Percentiles rank a stretch among this genome's conserved stretches.
Evolutionary conservation across 768 basidiomycete species (phyloP).

Genomic region (Tremella mesenterica): DNA sequence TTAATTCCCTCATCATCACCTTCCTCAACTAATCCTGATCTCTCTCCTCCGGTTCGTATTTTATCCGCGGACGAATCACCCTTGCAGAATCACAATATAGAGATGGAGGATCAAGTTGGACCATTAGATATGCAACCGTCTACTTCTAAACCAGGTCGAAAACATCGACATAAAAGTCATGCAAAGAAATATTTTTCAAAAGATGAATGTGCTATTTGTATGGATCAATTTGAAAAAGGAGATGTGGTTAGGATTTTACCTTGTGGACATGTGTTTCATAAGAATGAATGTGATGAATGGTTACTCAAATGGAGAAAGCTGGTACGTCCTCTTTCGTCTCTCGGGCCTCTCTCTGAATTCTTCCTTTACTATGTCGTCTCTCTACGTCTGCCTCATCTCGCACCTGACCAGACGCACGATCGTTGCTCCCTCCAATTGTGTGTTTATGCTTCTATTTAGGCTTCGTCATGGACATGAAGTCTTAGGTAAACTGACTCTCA

Average conservation of each 20-base stretch:
- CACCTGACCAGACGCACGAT: too few relatives aligned
- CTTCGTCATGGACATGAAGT: neutral
- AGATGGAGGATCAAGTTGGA: neutral
- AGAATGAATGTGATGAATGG: conserved; percentile 85
- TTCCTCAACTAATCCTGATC: neutral
- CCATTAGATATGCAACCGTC: neutral
- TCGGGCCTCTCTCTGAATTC: too few relatives aligned
- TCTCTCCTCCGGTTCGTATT: conserved; percentile 23
- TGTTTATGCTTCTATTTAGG: neutral
- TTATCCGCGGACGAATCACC: conserved; percentile 14
- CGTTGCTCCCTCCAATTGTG: too few relatives aligned
- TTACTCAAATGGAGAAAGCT: conserved; percentile 84
- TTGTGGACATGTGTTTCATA: conserved; percentile 91
- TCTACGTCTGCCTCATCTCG: too few relatives aligned
- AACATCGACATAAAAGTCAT: conserved; percentile 6
- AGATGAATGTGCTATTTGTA: conserved; percentile 84
- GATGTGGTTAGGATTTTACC: conserved; percentile 86
- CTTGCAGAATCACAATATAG: conserved; percentile 3
- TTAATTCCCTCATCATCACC: neutral
- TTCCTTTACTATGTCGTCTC: too few relatives aligned
- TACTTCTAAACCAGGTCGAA: conserved; percentile 1
- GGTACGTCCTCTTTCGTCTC: conserved; percentile 50
- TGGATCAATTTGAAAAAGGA: conserved; percentile 74
- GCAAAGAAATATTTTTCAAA: conserved; percentile 62
- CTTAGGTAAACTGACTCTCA: conserved; percentile 40